Evolutionary conservation across 768 basidiomycete genomes (phyloP), one percentile per base, ranked within the genome.

Genomic region (Postia placenta): DNA sequence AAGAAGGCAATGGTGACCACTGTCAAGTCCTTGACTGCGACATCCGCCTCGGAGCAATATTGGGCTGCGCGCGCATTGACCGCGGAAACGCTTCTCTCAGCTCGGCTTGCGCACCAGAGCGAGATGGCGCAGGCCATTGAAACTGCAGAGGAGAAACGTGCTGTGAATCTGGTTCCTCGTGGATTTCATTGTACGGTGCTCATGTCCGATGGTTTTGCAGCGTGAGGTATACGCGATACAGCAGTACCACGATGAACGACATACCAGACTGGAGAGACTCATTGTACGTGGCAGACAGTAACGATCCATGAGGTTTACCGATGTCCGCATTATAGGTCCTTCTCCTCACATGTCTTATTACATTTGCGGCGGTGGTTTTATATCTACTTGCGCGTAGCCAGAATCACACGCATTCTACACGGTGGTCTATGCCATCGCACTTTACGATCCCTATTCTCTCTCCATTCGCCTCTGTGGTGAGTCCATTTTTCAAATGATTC

Each of bases 391-490:
- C 27, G 15, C 7, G 38, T 14, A 37, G 23, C 12, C 27, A 5
- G 3, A 48, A 19, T 11, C 37, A 14, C 7, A 42, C 17, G 14
- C 38, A 39, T 20, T 38, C n/a, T n/a, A n/a, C 44, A 30, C 48
- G 47, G 15, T 43, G 27, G 42, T 50, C 42, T 11, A 44, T 67
- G 4, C 67, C 82, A 0, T 69, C 75, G 1, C 87, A 87, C 60
- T 87, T 87, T 61, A 88, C 86, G 0, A 83, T 89, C 20, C 85
- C 87, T 3, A 81, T 89, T 3, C 62, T 89, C 15, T 89, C 87
- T 0, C 87, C 86, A 0, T 89, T 88, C 56, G 77, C 85, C 2
- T 87, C 85, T 9, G 87, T 88, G 60, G 86, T 88, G 51, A 48
- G 77, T 68, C 2, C 45, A 20, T 24, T 24, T 25, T n/a, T n/a